phyloP scores from a whole-genome alignment of 2,329 filamentous ascomycete species.

The Venturia effusa region DNA sequence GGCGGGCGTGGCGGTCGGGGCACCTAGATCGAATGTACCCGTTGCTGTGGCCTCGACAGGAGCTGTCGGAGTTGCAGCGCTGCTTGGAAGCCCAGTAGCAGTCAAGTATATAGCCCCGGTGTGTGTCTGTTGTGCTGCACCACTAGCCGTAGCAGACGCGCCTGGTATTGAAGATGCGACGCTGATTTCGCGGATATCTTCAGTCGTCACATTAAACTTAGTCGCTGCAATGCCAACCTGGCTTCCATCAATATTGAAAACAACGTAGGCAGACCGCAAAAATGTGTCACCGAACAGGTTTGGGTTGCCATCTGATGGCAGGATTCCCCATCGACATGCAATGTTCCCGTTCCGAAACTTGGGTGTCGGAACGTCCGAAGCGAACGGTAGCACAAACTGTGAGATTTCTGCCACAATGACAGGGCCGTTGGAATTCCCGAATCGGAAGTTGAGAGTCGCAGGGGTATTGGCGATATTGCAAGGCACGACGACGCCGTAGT shows the following conservation, averaged over 20 bases:
- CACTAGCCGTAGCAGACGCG: conserved; percentile 27
- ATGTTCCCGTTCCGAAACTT: conserved; percentile 6
- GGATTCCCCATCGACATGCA: conserved; percentile 32
- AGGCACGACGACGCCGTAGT: conserved; percentile 37
- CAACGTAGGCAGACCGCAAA: conserved; percentile 51
- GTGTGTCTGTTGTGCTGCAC: conserved; percentile 9
- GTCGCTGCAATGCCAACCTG: conserved; percentile 51
- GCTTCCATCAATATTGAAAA: conserved; percentile 51
- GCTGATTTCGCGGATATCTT: conserved; percentile 44
- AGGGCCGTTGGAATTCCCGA: conserved; percentile 33
- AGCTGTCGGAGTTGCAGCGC: not conserved
- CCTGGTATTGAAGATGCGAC: conserved; percentile 38
- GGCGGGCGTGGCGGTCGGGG: conserved; percentile 1
- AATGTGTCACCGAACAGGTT: conserved; percentile 52
- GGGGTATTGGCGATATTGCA: conserved; percentile 39
- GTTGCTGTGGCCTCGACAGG: not conserved
- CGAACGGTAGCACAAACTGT: conserved; percentile 12
- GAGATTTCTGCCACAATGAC: conserved; percentile 8
- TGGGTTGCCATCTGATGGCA: conserved; percentile 35
- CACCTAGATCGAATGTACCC: conserved; percentile 10
- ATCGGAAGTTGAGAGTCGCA: conserved; percentile 45
- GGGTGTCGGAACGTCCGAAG: conserved; percentile 2
- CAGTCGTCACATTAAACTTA: conserved; percentile 43
- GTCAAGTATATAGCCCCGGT: conserved; percentile 5
- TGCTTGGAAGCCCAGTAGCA: not conserved